A percentile compares a stretch with the other conserved stretches of the same genome.
phyloP scores from a whole-genome alignment of 495 filamentous ascomycete species.

The Penicillium argentinense region DNA sequence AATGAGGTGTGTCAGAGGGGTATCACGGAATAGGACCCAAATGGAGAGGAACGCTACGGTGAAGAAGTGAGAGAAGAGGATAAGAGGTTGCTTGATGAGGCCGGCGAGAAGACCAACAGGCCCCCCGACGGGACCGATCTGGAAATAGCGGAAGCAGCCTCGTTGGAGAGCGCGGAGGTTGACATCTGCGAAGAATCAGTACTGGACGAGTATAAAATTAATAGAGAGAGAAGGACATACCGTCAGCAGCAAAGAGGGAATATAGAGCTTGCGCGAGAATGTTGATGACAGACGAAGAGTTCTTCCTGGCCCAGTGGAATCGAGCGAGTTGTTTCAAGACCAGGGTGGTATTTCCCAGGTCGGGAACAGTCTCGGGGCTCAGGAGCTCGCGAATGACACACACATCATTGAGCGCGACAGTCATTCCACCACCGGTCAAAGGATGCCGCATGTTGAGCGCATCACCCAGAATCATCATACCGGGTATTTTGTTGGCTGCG shows the following conservation, averaged over 20 bases:
- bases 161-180: conserved; percentile 78
- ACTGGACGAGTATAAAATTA: not conserved
- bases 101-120: conserved; percentile 84
- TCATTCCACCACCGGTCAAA: conserved; percentile 93
- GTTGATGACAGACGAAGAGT: conserved; percentile 83
- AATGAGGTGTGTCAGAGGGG: conserved; percentile 59
- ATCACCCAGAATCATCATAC: conserved; percentile 82
- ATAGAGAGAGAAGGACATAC: conserved; percentile 32
- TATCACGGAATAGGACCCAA: conserved; percentile 65
- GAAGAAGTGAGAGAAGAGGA: conserved; percentile 93
- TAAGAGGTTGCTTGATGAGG: conserved; percentile 71
- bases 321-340: conserved; percentile 67
- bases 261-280: conserved; percentile 94
- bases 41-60: conserved; percentile 86
- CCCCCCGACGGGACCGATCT: conserved; percentile 70
- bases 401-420: conserved; percentile 87
- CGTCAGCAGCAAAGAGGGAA: conserved; percentile 81
- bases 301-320: conserved; percentile 89
- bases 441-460: conserved; percentile 98
- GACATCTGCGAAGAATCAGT: conserved; percentile 45
- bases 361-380: conserved; percentile 61
- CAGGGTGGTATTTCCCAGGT: conserved; percentile 61
- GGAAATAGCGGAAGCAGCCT: conserved; percentile 93
- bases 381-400: conserved; percentile 72
- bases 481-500: conserved; percentile 64